Evolutionary conservation across 2,329 filamentous ascomycete species (phyloP).

Genomic region (Cladorrhinum sp.): DNA sequence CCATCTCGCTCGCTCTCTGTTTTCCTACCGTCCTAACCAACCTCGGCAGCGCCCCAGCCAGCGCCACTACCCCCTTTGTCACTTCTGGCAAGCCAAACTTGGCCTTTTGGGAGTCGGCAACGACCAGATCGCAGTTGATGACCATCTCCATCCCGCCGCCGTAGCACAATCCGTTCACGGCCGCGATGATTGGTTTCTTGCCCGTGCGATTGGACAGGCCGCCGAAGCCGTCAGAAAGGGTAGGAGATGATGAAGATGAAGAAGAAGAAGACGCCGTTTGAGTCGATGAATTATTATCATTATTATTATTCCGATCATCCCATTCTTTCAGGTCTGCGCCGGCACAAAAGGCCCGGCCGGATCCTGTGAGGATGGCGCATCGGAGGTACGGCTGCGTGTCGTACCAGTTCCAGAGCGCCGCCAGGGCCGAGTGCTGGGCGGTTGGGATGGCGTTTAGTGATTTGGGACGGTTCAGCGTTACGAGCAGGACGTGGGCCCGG

Average conservation of each 20-base stretch:
- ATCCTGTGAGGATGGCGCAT: slow-evolving; percentile 62
- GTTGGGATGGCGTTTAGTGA: slow-evolving; percentile 57
- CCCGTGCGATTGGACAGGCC: slow-evolving; percentile 64
- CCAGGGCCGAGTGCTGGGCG: slow-evolving; percentile 48
- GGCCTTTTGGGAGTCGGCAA: slow-evolving; percentile 54
- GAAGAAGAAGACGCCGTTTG: too few species aligned
- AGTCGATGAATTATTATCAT: too few species aligned
- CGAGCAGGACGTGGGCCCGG: slow-evolving; percentile 51
- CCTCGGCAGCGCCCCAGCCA: slow-evolving; percentile 68
- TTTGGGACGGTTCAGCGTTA: slow-evolving; percentile 57
- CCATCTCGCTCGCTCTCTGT: slow-evolving; percentile 70
- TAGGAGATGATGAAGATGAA: slow-evolving; percentile 22
- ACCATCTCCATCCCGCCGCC: slow-evolving; percentile 77
- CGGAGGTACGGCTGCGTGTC: slow-evolving; percentile 60
- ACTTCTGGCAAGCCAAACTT: slow-evolving; percentile 70
- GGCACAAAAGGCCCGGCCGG: slow-evolving; percentile 63
- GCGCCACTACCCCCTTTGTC: slow-evolving; percentile 65
- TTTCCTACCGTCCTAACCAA: slow-evolving; percentile 63
- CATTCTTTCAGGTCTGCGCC: slow-evolving; percentile 68
- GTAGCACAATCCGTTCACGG: slow-evolving; percentile 71
- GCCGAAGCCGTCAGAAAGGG: slow-evolving; percentile 55
- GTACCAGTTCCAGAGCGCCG: slow-evolving; percentile 51
- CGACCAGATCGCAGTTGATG: slow-evolving; percentile 68
- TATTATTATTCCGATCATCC: slow-evolving; percentile 36
- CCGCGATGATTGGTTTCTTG: slow-evolving; percentile 72